These are phyloP conservation scores for Aureobasidium vineae DNA, from an alignment of 2,329 filamentous ascomycete species.

Conservation along the genomic window DNA sequence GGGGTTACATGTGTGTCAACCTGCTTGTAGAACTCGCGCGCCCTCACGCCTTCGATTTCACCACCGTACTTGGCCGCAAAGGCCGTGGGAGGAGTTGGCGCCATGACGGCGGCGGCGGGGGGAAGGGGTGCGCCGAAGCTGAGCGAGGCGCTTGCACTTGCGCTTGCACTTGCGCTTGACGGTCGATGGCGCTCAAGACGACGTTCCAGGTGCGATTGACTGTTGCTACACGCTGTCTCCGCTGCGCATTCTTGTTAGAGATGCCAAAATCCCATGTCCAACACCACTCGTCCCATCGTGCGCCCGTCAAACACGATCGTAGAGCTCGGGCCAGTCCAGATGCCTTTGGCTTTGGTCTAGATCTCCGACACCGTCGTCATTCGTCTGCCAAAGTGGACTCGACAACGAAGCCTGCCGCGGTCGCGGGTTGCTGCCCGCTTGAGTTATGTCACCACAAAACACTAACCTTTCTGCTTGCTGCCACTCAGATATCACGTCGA, in stretches of 20 bases:
- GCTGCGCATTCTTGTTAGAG: background rate
- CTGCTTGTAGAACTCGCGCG: slow-evolving; percentile 26
- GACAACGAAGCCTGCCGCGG: background rate
- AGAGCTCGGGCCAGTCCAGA: background rate
- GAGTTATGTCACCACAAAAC: background rate
- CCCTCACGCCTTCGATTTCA: slow-evolving; percentile 21
- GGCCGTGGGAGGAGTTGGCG: background rate
- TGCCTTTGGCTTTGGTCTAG: slow-evolving; percentile 5
- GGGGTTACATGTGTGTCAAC: background rate
- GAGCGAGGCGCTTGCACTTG: background rate
- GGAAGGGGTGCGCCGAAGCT: background rate
- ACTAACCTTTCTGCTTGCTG: background rate
- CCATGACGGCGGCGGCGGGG: background rate
- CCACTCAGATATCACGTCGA: too few species aligned
- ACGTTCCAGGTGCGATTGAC: background rate
- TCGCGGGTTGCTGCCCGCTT: background rate
- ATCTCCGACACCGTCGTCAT: background rate
- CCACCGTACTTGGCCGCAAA: background rate
- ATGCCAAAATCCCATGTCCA: background rate
- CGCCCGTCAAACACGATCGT: background rate
- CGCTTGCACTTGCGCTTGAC: background rate
- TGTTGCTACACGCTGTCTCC: background rate
- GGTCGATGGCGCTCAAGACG: background rate
- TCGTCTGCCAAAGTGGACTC: background rate
- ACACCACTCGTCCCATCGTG: background rate